phyloP scores from a whole-genome alignment of 768 basidiomycete species.

The Suillus bovinus region DNA sequence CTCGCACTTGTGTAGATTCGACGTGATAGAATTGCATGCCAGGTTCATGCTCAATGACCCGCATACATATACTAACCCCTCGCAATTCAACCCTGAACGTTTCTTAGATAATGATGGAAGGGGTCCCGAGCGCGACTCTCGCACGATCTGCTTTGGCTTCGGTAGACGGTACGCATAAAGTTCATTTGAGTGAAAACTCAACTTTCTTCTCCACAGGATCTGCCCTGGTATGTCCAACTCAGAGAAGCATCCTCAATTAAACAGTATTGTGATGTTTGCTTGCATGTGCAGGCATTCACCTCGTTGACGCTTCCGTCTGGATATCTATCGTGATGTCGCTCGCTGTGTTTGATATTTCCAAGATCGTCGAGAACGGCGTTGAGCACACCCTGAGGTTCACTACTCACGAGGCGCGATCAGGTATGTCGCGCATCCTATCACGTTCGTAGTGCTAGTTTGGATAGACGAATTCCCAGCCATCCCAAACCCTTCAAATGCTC shows the following conservation, averaged over 20 bases:
- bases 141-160: no score
- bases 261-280: conserved; percentile 18
- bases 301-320: conserved; percentile 46
- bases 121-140: no score
- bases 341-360: conserved; percentile 43
- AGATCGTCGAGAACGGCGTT: no score
- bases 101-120: no score
- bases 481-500: conserved; percentile 43
- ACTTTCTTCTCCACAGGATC: conserved; percentile 16
- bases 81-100: no score
- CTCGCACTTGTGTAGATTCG: conserved; percentile 15
- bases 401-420: no score
- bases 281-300: conserved; percentile 39
- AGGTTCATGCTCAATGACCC: conserved; percentile 36
- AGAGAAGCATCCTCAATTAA: neutral
- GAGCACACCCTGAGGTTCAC: no score
- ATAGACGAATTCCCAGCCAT: neutral
- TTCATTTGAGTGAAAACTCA: conserved; percentile 12
- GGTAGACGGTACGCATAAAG: no score
- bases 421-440: no score
- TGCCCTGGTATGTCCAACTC: conserved; percentile 34
- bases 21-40: neutral
- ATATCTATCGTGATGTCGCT: conserved; percentile 38
- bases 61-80: no score
- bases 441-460: neutral